Evolutionary conservation across 2,329 filamentous ascomycete genomes (phyloP).

Genomic region (Neonectria faginata): DNA sequence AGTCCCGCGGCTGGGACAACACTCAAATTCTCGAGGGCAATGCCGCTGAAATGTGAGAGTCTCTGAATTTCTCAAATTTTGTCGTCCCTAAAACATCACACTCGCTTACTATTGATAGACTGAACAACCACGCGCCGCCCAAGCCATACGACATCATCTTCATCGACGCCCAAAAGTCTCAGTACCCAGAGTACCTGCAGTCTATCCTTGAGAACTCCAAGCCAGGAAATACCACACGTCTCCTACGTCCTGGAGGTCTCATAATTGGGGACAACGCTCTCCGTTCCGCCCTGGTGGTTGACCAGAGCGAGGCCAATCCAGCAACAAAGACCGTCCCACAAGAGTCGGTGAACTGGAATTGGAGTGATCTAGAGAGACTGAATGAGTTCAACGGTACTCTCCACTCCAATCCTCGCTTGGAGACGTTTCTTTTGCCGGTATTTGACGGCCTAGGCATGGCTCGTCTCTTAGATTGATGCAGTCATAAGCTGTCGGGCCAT

Average conservation of each 20-base stretch:
- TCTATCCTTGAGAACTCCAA: neutral
- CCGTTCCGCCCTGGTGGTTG: neutral
- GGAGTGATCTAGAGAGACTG: neutral
- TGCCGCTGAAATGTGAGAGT: neutral
- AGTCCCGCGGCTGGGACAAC: neutral
- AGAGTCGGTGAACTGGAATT: neutral
- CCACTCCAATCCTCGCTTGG: neutral
- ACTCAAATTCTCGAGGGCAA: neutral
- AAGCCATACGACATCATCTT: neutral
- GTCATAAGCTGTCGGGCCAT: neutral
- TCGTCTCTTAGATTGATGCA: neutral
- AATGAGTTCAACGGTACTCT: neutral
- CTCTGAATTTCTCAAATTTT: neutral
- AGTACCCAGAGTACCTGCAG: neutral
- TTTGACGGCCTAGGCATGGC: slow-evolving; percentile 4
- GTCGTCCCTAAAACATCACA: neutral
- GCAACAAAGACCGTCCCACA: neutral
- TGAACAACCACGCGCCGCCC: neutral
- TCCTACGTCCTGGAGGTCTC: slow-evolving; percentile 1
- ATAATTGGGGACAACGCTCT: slow-evolving; percentile 5
- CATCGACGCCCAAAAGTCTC: slow-evolving; percentile 2
- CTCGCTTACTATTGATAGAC: neutral
- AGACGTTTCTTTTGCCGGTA: neutral
- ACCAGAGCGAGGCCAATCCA: neutral
- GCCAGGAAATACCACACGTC: neutral